Conservation (phyloP, 345 rosid genomes). For the Rhodamnia argentea region DNA sequence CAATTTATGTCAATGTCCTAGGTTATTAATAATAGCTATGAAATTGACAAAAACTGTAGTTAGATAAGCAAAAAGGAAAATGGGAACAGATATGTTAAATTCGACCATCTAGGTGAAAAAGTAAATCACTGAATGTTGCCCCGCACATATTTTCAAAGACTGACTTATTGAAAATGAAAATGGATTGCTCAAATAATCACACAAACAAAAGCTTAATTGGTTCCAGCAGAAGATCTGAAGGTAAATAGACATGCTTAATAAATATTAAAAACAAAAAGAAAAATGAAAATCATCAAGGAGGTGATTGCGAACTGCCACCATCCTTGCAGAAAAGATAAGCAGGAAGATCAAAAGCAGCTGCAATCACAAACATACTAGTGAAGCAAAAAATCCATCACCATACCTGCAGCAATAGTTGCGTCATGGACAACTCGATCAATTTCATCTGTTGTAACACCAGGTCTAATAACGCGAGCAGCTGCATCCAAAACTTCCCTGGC, state of each 20-base stretch:
- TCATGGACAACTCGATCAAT: constrained; percentile 91
- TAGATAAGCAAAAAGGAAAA: background rate
- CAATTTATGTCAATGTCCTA: background rate
- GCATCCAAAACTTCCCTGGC: constrained; percentile 91
- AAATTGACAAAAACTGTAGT: background rate
- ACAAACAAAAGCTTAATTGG: background rate
- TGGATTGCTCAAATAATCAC: background rate
- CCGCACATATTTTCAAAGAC: background rate
- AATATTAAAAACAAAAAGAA: background rate
- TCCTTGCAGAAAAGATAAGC: background rate
- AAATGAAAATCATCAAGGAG: background rate
- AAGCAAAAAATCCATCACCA: background rate
- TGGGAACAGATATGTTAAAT: background rate
- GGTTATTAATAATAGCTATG: background rate
- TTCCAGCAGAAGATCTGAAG: background rate
- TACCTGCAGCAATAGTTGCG: constrained; percentile 82
- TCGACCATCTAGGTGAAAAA: background rate
- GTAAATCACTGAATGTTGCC: background rate
- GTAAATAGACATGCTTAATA: background rate
- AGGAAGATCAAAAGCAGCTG: background rate
- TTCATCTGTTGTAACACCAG: constrained; percentile 95
- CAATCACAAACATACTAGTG: background rate
- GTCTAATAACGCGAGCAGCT: constrained; percentile 63
- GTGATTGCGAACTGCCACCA: background rate
- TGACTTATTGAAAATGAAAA: background rate